A percentile compares a stretch with the other conserved stretches of the same genome.
Conservation (phyloP, 2,329 filamentous ascomycete species). For the Trichoderma citrinoviride region DNA sequence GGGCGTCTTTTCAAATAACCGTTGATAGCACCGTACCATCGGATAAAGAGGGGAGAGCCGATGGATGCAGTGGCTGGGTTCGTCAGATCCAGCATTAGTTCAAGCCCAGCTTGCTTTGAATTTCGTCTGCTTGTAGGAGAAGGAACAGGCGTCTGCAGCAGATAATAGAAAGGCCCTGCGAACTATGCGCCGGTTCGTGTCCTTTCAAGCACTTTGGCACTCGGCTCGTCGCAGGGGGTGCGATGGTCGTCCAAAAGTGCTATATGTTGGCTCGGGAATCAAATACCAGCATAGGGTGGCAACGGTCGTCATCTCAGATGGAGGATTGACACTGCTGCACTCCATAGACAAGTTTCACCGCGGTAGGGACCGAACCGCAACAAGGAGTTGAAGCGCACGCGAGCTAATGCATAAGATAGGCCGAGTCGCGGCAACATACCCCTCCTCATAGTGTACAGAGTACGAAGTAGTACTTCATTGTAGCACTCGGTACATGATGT, state of each 20-base stretch:
- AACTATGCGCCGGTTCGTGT: neutral
- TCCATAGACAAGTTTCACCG: constrained; percentile 2
- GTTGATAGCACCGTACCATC: constrained; percentile 14
- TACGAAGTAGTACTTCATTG: neutral
- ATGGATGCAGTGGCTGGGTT: neutral
- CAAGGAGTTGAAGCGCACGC: neutral
- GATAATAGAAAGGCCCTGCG: neutral
- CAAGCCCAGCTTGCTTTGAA: neutral
- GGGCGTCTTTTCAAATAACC: constrained; percentile 13
- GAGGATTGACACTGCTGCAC: neutral
- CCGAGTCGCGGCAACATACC: neutral
- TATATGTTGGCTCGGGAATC: neutral
- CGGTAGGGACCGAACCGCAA: constrained; percentile 1
- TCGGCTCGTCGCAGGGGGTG: neutral
- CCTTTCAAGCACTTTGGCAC: neutral
- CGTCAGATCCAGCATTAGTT: neutral
- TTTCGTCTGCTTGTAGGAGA: neutral
- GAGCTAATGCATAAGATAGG: constrained; percentile 15
- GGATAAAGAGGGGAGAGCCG: neutral
- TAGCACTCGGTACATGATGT: too few species aligned
- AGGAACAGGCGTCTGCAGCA: neutral
- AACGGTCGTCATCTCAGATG: neutral
- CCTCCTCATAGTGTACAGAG: neutral
- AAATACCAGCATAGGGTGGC: neutral
- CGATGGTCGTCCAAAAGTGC: neutral